Conservation (phyloP, 176 grass and related monocot species). For the Oryza officinalis region DNA sequence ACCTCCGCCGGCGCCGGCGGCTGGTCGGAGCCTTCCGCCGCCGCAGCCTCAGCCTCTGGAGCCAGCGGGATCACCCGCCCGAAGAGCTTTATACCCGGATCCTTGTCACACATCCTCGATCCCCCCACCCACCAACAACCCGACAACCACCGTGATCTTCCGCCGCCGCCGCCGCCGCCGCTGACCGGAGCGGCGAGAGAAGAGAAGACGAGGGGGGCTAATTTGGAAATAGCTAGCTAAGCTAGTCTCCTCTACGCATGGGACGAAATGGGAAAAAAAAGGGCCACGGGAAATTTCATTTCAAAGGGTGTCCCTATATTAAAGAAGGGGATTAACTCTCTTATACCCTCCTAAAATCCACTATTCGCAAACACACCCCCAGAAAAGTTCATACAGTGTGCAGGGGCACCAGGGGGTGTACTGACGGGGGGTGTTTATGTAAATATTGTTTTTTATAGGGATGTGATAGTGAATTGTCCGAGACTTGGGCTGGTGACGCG, state of each 20-base stretch:
- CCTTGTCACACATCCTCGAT: conserved; percentile 70
- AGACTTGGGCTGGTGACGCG: background rate
- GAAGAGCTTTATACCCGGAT: conserved; percentile 91
- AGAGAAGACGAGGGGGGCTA: conserved; percentile 15
- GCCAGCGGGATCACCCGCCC: conserved; percentile 68
- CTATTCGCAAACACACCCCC: background rate
- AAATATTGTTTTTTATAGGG: background rate
- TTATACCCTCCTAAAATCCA: conserved; percentile 1
- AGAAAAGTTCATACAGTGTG: too few relatives aligned
- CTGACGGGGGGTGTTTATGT: background rate
- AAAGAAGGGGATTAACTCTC: background rate
- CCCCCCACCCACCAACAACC: background rate
- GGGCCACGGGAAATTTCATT: conserved; percentile 28
- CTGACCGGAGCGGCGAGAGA: conserved; percentile 25
- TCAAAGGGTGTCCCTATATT: conserved; percentile 1
- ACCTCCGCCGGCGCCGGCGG: background rate
- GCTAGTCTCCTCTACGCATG: conserved; percentile 20
- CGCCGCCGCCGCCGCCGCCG: background rate
- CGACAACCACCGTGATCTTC: background rate
- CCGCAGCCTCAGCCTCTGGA: conserved; percentile 27
- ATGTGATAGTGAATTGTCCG: background rate
- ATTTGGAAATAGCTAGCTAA: conserved; percentile 11
- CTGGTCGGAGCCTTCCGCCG: background rate
- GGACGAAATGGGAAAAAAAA: conserved; percentile 25
- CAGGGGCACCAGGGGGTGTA: too few relatives aligned